Evolutionary conservation across 2,329 filamentous ascomycete species (phyloP).

Genomic region (Claviceps cyperi): DNA sequence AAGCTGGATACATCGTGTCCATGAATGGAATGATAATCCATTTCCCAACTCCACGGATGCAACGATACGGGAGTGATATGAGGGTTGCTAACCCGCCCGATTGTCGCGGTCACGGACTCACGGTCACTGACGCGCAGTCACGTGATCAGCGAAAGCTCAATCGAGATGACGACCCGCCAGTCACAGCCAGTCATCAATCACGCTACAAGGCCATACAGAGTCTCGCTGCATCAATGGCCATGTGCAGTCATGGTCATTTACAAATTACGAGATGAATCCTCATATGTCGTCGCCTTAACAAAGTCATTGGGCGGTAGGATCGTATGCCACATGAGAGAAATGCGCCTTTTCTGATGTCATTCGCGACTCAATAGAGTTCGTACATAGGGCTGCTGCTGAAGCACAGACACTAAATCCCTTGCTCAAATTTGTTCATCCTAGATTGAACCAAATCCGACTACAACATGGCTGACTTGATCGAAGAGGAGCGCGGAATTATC

Average conservation of each 20-base stretch:
- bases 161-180: no score
- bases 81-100: not conserved
- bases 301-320: not conserved
- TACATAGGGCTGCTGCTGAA: not conserved
- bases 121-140: not conserved
- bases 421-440: no score
- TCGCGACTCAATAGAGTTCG: not conserved
- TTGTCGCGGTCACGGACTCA: not conserved
- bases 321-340: not conserved
- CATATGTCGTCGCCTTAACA: not conserved
- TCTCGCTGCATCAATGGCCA: not conserved
- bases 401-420: not conserved
- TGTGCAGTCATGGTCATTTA: not conserved
- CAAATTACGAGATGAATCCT: not conserved
- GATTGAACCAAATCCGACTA: no score
- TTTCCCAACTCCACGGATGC: conserved; percentile 18
- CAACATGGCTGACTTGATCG: no score
- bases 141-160: not conserved
- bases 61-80: not conserved
- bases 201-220: no score
- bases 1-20: conserved; percentile 48
- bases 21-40: conserved; percentile 47
- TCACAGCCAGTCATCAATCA: not conserved
- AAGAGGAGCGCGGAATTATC: no score
- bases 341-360: not conserved